Evolutionary conservation across 352 stramenopile species (phyloP).

Genomic region (Globisporangium rhizosaccharum): DNA sequence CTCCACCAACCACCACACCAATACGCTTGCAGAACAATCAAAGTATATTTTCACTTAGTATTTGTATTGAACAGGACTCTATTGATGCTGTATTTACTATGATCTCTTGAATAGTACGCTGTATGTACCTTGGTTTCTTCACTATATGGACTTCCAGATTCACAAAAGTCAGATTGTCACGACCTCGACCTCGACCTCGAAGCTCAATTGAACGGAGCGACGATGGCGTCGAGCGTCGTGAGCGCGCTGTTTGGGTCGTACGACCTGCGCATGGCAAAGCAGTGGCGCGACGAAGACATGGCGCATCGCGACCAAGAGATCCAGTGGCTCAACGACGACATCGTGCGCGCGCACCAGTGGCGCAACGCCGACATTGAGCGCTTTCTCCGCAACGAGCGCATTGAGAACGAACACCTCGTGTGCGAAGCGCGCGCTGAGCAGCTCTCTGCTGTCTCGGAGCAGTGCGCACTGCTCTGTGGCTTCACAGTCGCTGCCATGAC

Average conservation of each 20-base stretch:
- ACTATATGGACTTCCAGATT: too few relatives aligned
- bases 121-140: too few relatives aligned
- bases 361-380: slow-evolving; percentile 63
- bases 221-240: slow-evolving; percentile 49
- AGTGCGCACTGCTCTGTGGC: slow-evolving; percentile 55
- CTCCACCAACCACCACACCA: too few relatives aligned
- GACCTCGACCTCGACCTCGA: too few relatives aligned
- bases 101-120: too few relatives aligned
- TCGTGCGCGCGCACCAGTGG: slow-evolving; percentile 63
- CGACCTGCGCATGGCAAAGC: slow-evolving; percentile 67
- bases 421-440: slow-evolving; percentile 66
- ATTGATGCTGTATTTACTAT: too few relatives aligned
- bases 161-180: too few relatives aligned
- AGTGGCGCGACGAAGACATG: slow-evolving; percentile 75
- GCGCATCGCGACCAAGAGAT: slow-evolving; percentile 56
- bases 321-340: slow-evolving; percentile 78
- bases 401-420: slow-evolving; percentile 57
- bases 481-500: slow-evolving; percentile 70
- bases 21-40: too few relatives aligned
- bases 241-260: slow-evolving; percentile 75
- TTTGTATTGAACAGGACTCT: too few relatives aligned
- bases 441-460: slow-evolving; percentile 61
- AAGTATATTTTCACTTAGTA: too few relatives aligned
- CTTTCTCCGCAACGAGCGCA: slow-evolving; percentile 49
- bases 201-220: not conserved